Base-by-base conservation (phyloP, 352 stramenopile species). In the Phytophthora hibernalis region DNA sequence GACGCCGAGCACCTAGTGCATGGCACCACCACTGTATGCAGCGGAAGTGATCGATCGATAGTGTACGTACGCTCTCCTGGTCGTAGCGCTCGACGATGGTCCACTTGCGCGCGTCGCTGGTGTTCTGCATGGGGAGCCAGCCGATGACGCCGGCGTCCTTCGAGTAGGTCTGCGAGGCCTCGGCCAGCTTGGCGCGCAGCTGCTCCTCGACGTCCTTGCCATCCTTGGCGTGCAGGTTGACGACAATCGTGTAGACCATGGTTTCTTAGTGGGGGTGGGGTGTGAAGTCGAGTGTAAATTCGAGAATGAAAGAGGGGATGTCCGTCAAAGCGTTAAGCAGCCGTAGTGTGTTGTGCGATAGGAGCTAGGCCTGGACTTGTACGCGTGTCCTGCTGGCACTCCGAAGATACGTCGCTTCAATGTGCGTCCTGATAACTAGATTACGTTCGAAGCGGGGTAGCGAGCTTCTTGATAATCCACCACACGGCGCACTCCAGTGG, bases 161-260 rank as follows among this genome's bases (percentile, higher is more conserved):
- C 43, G 45, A 53, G 45, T 54, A 62, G 31, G 45, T 62, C 38
- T 53, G 28, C 26, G 54, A 54, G 54, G 54, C 54, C 30, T 62
- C 54, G n/a, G 43, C 16, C 30, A 62, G 54, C 33, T 62, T 54
- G 45, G 43, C 31, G 16, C 54, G 54, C 28, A 54, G 42, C 43
- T 54, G 42, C 33, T 62, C 30, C 42, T 62, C 54, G 22, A 54
- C 54, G 43, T 54, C 54, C 43, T 48, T 54, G 54, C 33, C 54
- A 20, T 62, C 54, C 33, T 62, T 54, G 43, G 33, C 54, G 54
- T 62, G 54, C 43, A 62, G 45, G 54, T 62, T 53, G 45, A 62
- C 45, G 20, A 54, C 54, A 40, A 62, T 45, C 43, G 54, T 54
- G 54, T 54, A 62, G 54, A 61, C 54, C 54, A 61, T 61, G 26